Base-by-base conservation (phyloP, 179 eudicot species). In the Patellifolia procumbens region DNA sequence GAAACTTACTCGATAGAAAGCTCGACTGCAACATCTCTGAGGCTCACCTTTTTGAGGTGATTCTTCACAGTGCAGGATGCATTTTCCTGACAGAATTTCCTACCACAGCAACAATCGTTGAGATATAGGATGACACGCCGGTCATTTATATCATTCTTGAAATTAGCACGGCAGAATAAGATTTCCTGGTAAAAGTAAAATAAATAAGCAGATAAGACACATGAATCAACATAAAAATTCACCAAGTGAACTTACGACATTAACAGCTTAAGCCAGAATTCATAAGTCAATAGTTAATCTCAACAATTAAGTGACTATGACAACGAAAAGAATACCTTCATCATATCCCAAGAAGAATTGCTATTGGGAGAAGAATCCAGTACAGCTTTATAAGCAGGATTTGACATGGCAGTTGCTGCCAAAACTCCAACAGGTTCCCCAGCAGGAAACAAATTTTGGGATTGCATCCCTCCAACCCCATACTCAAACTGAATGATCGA, bases 391-490 rank as follows among this genome's bases (percentile, higher is more conserved):
- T 93, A 96, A 20, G 99, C 99, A 73, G 98, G 98, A 88, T 93
- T 96, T 0, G 98, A 96, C 98, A 96, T 93, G 52, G 99, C 97
- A 53, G 98, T 93, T 60, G 98, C 99, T 78, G 99, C 98, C 75
- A 96, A 84, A 37, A 96, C 99, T 75, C 98, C 99, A 48, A 96
- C 99, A 20, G 98, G 99, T 73, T 93, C 99, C 45, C 99, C 99
- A 70, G 99, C 90, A 74, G 91, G 88, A 80, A 93, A 93, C 72
- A 86, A 72, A 81, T 78, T 83, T 73, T 86, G 82, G 51, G 84
- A 70, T 49, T 78, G 60, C 64, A 67, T 78, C 84, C 82, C 89
- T 58, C 74, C 86, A 20, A 66, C 78, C 72, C 96, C 98, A 80
- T 93, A 93, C 79, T 96, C 98, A 77, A 96, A 96, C 73, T 93